Base-by-base conservation (phyloP, 805 yeast genomes). In the Schizosaccharomyces osmophilus region DNA sequence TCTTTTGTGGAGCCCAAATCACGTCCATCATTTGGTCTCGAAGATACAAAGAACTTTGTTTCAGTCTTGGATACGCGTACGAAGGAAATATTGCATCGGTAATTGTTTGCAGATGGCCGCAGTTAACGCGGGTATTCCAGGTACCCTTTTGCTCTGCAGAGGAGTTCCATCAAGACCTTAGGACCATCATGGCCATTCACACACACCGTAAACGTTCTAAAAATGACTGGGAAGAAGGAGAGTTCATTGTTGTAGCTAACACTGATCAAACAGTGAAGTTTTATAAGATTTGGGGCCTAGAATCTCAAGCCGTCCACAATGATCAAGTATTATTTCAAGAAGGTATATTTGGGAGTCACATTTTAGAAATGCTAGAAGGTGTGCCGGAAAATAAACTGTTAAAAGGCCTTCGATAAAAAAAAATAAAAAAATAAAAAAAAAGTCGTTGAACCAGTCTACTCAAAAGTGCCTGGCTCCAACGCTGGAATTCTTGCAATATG, bases 251-350 rank as follows among this genome's bases (percentile, higher is more conserved):
- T 63, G 80, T 85, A 0, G 89, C 94, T 0, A 76, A 87, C 0
- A 85, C 82, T 67, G 95, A 87, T 70, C 83, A 82, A 64, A 82
- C 93, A 0, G 79, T 88, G 1, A 71, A 90, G 62, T 82, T 88
- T 55, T 87, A 84, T 70, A 77, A 81, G 60, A 65, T 87, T 5
- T 88, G 95, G 95, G 72, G 79, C 19, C 63, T 61, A 36, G 59
- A 48, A 19, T 15, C 19, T 5, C 24, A n/a, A 11, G 39, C n/a
- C 36, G 11, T 24, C 36, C 57, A 51, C 24, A 59, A 55, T 26
- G 60, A 43, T 22, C 51, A 66, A 22, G 63, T 62, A 6, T 55
- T 63, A 17, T 61, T 59, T 39, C 63, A 65, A 64, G 64, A 63
- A 36, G 68, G 68, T 4, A 62, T 64, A 5, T 66, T 67, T 55